Conservation (phyloP, 2,329 filamentous ascomycete species). For the Tolypocladium ophioglossoides region DNA sequence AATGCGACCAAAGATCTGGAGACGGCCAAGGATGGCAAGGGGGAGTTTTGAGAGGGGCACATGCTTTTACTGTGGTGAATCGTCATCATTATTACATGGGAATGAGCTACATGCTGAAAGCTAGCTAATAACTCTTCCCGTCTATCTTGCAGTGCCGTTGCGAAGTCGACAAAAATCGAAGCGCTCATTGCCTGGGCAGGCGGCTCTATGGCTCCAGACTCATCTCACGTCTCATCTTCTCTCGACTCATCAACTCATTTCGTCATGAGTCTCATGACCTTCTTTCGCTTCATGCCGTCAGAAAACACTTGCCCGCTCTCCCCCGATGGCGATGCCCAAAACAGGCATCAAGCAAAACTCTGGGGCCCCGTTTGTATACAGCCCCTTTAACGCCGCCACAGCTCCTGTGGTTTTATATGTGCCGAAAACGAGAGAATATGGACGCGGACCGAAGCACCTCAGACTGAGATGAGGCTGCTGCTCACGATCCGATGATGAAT, state of each 20-base stretch:
- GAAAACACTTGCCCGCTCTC: not conserved
- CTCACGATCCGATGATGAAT: not conserved
- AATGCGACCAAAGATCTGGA: not conserved
- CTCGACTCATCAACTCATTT: not conserved
- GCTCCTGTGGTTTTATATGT: not conserved
- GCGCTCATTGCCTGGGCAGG: not conserved
- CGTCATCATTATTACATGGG: not conserved
- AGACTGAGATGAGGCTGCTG: not conserved
- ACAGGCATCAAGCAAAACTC: not conserved
- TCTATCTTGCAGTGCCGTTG: not conserved
- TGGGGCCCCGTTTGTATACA: not conserved
- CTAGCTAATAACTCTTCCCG: not conserved
- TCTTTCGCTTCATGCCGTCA: not conserved
- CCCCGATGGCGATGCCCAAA: not conserved
- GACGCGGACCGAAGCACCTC: not conserved
- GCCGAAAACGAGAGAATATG: not conserved
- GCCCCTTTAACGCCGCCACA: not conserved
- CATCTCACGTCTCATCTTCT: not conserved
- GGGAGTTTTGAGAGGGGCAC: not conserved
- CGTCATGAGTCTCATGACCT: not conserved
- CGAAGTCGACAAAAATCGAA: not conserved
- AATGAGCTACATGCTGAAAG: not conserved
- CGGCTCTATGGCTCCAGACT: not conserved
- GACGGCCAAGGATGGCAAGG: not conserved
- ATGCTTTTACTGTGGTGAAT: not conserved